Conservation (phyloP, 768 basidiomycete genomes). For the Auricularia cornea region DNA sequence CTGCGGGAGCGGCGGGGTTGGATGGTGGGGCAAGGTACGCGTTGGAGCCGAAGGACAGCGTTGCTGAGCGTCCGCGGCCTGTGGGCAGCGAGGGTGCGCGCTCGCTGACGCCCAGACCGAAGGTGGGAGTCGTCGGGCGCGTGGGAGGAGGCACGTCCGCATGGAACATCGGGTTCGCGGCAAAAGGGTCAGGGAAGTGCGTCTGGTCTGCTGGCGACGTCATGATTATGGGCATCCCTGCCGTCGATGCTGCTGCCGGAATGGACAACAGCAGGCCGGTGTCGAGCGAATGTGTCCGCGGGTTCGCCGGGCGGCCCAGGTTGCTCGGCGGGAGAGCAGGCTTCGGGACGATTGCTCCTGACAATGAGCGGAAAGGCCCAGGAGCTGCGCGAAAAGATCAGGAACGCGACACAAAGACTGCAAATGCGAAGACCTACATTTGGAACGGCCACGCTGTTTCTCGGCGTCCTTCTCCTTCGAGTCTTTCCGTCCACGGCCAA, state of each 20-base stretch:
- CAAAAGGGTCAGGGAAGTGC: slow-evolving; percentile 1
- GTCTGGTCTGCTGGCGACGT: not conserved
- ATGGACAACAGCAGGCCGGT: slow-evolving; percentile 28
- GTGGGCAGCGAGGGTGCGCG: slow-evolving; percentile 1
- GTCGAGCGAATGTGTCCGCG: slow-evolving; percentile 60
- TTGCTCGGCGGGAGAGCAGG: not conserved
- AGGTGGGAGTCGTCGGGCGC: slow-evolving; percentile 8
- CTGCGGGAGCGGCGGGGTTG: not conserved
- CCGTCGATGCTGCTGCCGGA: slow-evolving; percentile 10
- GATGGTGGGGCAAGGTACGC: not conserved
- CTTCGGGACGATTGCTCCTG: not conserved
- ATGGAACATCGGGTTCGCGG: slow-evolving; percentile 12
- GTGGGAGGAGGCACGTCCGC: slow-evolving; percentile 19
- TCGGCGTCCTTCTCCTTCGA: slow-evolving; percentile 54
- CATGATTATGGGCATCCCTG: slow-evolving; percentile 11
- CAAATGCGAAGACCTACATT: not conserved
- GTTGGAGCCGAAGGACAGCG: slow-evolving; percentile 6
- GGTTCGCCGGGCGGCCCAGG: slow-evolving; percentile 26
- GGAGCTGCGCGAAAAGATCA: not conserved
- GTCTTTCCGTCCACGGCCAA: slow-evolving; percentile 65
- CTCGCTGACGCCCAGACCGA: slow-evolving; percentile 1
- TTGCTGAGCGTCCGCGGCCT: slow-evolving; percentile 2
- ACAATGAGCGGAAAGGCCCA: not conserved
- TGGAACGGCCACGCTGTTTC: slow-evolving; percentile 13
- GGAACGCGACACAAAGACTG: too few species aligned